phyloP scores from a whole-genome alignment of 495 filamentous ascomycete genomes.

The Penicillium bovifimosum region DNA sequence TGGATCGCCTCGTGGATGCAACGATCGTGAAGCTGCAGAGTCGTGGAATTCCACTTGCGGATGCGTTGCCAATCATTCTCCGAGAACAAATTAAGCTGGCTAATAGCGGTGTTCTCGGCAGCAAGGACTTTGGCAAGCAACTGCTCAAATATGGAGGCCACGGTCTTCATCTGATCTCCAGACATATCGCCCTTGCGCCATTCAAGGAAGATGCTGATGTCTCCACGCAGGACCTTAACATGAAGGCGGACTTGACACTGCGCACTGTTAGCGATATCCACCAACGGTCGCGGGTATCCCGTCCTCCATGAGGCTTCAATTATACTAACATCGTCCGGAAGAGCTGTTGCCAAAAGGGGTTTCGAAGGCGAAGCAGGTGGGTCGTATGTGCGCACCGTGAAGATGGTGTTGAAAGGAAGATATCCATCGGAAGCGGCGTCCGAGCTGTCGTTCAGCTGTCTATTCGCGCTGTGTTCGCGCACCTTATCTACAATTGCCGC shows the following conservation, averaged over 20 bases:
- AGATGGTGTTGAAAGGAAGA: slow-evolving; percentile 35
- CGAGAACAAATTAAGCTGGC: slow-evolving; percentile 33
- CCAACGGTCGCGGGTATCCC: background rate
- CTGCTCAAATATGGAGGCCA: slow-evolving; percentile 36
- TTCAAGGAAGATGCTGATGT: slow-evolving; percentile 43
- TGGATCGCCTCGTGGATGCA: slow-evolving; percentile 50
- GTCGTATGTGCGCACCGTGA: slow-evolving; percentile 37
- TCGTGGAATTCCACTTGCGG: slow-evolving; percentile 33
- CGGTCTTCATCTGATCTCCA: slow-evolving; percentile 39
- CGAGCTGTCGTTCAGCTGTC: slow-evolving; percentile 8
- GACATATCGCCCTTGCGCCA: slow-evolving; percentile 44
- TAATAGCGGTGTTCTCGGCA: slow-evolving; percentile 24
- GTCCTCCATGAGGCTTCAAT: background rate
- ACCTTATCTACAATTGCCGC: slow-evolving; percentile 30
- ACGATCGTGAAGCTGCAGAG: slow-evolving; percentile 31
- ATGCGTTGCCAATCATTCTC: slow-evolving; percentile 39
- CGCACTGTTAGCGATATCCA: background rate
- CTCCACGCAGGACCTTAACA: slow-evolving; percentile 37
- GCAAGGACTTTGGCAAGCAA: slow-evolving; percentile 27
- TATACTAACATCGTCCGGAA: slow-evolving; percentile 33
- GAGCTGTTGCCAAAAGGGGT: slow-evolving; percentile 26
- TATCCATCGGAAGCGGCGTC: slow-evolving; percentile 13
- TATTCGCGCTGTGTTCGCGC: slow-evolving; percentile 3
- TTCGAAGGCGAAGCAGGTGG: slow-evolving; percentile 16
- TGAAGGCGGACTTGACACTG: slow-evolving; percentile 45